Evolutionary conservation across 192 early-diverging fungal species (phyloP).

Genomic region (Pilaira anomala): DNA sequence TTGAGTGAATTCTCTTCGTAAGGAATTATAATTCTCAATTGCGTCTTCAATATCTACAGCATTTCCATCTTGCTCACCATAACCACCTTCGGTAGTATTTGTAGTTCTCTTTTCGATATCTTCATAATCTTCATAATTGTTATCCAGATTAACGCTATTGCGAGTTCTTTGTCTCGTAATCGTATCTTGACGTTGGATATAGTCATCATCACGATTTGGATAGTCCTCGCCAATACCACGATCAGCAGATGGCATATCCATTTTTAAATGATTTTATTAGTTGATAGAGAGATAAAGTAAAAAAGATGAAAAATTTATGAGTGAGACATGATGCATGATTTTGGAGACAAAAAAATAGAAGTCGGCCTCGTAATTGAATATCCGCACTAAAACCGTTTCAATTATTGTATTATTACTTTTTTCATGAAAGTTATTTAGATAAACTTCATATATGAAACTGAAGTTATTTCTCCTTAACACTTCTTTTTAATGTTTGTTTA

Average conservation of each 20-base stretch:
- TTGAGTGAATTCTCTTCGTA: constrained; percentile 24
- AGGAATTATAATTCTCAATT: constrained; percentile 23
- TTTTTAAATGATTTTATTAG: background rate
- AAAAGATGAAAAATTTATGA: too few relatives aligned
- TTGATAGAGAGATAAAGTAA: too few relatives aligned
- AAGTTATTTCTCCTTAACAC: too few relatives aligned
- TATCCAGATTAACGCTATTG: background rate
- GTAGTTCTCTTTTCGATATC: background rate
- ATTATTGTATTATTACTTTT: too few relatives aligned
- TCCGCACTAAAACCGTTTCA: too few relatives aligned
- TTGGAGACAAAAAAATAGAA: too few relatives aligned
- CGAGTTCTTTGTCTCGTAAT: background rate
- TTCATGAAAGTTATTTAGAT: too few relatives aligned
- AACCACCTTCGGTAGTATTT: constrained; percentile 18
- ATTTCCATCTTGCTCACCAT: constrained; percentile 30
- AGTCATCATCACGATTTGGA: constrained; percentile 6
- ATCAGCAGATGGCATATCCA: constrained; percentile 10
- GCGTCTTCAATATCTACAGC: constrained; percentile 31
- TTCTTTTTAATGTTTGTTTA: too few relatives aligned
- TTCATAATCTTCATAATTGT: background rate
- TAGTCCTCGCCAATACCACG: background rate
- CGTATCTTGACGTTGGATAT: constrained; percentile 2
- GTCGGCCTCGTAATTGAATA: too few relatives aligned
- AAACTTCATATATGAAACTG: too few relatives aligned
- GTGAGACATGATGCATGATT: too few relatives aligned